A percentile compares a stretch with the other conserved stretches of the same genome.
Evolutionary conservation across 495 filamentous ascomycete genomes (phyloP).

Genomic region (Podospora bellae-mahoneyi): DNA sequence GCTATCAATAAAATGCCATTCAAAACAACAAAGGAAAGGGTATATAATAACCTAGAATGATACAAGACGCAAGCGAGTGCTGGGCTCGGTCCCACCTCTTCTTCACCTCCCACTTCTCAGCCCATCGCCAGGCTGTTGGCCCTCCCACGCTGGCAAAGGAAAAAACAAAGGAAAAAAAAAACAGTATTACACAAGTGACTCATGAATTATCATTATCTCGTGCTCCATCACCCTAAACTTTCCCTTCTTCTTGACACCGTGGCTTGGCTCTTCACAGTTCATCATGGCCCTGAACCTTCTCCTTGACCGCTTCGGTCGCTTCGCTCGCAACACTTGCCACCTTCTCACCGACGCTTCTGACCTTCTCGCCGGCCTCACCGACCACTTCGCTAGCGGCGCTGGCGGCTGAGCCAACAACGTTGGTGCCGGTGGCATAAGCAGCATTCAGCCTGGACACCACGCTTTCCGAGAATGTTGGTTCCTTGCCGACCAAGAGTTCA

Average conservation of each 20-base stretch:
- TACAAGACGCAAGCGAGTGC: neutral
- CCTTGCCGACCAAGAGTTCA: conserved; percentile 72
- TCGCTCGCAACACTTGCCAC: conserved; percentile 37
- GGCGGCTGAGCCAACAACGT: conserved; percentile 27
- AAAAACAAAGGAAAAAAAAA: conserved; percentile 11
- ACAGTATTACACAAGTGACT: neutral
- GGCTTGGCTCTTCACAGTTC: conserved; percentile 48
- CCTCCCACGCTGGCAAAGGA: neutral
- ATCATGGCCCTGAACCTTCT: conserved; percentile 46
- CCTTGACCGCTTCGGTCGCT: conserved; percentile 48
- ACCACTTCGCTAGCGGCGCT: conserved; percentile 35
- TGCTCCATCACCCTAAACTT: neutral
- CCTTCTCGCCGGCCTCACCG: conserved; percentile 26
- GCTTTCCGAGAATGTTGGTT: conserved; percentile 79
- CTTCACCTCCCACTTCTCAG: neutral
- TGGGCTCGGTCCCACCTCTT: neutral
- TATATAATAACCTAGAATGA: conserved; percentile 14
- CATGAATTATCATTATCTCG: conserved; percentile 21
- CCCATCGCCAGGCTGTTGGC: neutral
- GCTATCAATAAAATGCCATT: neutral
- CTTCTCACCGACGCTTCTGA: conserved; percentile 32
- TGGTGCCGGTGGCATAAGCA: conserved; percentile 45
- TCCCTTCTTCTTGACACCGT: neutral
- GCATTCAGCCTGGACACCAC: conserved; percentile 67
- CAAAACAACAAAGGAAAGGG: conserved; percentile 5